Percentiles rank a stretch among this genome's conserved stretches.
phyloP scores from a whole-genome alignment of 2,329 filamentous ascomycete species.

The Zymoseptoria pseudotritici region DNA sequence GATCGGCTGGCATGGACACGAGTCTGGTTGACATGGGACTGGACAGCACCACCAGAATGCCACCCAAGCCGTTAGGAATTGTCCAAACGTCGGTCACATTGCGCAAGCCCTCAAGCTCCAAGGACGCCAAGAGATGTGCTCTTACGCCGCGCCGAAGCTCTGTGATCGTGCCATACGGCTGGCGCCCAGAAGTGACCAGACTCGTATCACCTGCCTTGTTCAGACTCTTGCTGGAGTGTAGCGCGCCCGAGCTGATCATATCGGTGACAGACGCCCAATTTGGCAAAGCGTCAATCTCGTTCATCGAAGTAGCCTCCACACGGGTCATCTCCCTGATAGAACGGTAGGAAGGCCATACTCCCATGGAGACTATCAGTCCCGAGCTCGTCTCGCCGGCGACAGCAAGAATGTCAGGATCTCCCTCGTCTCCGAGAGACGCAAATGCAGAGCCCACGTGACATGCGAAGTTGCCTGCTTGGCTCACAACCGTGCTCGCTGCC shows the following conservation, averaged over 20 bases:
- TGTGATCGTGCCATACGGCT: conserved; percentile 37
- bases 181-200: conserved; percentile 37
- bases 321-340: conserved; percentile 44
- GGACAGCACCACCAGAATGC: conserved; percentile 32
- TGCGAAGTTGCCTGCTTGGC: conserved; percentile 55
- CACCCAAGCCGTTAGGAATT: conserved; percentile 26
- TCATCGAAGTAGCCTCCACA: conserved; percentile 26
- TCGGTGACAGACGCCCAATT: conserved; percentile 53
- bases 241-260: conserved; percentile 27
- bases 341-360: conserved; percentile 18
- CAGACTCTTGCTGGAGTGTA: conserved; percentile 18
- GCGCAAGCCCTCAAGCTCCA: conserved; percentile 22
- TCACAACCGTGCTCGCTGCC: conserved; percentile 46
- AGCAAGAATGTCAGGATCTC: conserved; percentile 67
- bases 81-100: conserved; percentile 32
- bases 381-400: conserved; percentile 71
- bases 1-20: conserved; percentile 9
- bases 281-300: conserved; percentile 54
- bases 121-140: conserved; percentile 24
- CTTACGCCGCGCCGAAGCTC: conserved; percentile 38
- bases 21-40: conserved; percentile 23
- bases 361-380: conserved; percentile 40
- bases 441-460: conserved; percentile 78
- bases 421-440: conserved; percentile 56
- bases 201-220: conserved; percentile 20